Percentiles rank a stretch among this genome's conserved stretches.
phyloP scores from a whole-genome alignment of 1,284 basidiomycete genomes.

The Schizopora paradoxa region DNA sequence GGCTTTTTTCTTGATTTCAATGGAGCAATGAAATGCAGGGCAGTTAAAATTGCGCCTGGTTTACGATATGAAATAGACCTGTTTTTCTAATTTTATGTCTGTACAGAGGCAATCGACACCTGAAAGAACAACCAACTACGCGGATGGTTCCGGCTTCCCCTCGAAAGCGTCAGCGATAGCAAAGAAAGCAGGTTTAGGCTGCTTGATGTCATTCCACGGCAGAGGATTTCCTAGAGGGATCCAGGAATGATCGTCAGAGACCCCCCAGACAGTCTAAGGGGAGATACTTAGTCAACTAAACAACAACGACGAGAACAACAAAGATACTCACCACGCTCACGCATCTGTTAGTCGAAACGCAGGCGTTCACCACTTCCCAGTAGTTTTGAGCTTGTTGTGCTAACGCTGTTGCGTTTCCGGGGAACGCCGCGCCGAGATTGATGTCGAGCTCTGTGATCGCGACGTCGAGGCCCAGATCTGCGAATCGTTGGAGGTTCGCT shows the following conservation, averaged over 20 bases:
- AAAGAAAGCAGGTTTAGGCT: conserved; percentile 16
- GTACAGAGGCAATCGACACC: too few species aligned
- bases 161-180: conserved; percentile 17
- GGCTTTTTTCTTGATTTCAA: too few species aligned
- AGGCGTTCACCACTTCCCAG: conserved; percentile 24
- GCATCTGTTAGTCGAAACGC: conserved; percentile 21
- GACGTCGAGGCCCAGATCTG: conserved; percentile 22
- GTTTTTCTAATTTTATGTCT: too few species aligned
- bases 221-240: conserved; percentile 12
- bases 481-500: conserved; percentile 17
- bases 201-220: conserved; percentile 13
- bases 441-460: conserved; percentile 23
- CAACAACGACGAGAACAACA: neutral
- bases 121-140: too few species aligned
- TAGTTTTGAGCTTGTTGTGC: conserved; percentile 21
- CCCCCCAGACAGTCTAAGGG: conserved; percentile 13
- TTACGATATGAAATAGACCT: too few species aligned
- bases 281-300: neutral
- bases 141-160: conserved; percentile 8
- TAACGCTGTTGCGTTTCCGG: conserved; percentile 14
- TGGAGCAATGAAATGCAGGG: too few species aligned
- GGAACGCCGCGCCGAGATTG: conserved; percentile 13
- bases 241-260: conserved; percentile 18
- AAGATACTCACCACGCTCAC: conserved; percentile 17
- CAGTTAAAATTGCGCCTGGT: too few species aligned